These are phyloP conservation scores for Trichosporon sp. DNA, from an alignment of 1,284 basidiomycete species.

Conservation along the genomic window DNA sequence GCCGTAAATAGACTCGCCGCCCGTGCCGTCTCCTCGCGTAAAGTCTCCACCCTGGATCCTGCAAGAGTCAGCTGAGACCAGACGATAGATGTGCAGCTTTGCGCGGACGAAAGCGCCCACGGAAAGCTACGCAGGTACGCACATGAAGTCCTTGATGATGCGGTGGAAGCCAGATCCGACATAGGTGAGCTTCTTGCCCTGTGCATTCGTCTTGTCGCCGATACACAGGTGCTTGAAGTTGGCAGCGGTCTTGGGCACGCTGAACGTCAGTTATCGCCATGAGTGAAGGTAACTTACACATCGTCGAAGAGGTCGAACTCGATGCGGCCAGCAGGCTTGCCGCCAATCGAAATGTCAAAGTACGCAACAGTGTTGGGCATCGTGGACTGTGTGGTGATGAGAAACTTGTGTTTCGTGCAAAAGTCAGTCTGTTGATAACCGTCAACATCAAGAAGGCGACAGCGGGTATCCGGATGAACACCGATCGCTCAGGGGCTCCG, in stretches of 20 bases:
- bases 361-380: conserved; percentile 52
- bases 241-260: conserved; percentile 55
- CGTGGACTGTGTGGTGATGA: not conserved
- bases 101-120: not conserved
- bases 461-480: not conserved
- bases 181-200: conserved; percentile 47
- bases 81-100: not conserved
- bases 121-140: not conserved
- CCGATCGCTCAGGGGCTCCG: not conserved
- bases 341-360: conserved; percentile 72
- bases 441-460: not conserved
- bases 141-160: conserved; percentile 54
- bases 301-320: conserved; percentile 77
- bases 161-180: conserved; percentile 69
- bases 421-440: too few relatives aligned
- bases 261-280: conserved; percentile 4
- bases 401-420: too few relatives aligned
- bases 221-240: conserved; percentile 92
- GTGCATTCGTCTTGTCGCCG: conserved; percentile 56
- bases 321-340: conserved; percentile 58
- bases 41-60: conserved; percentile 64
- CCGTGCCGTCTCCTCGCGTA: conserved; percentile 69
- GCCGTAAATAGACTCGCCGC: conserved; percentile 89
- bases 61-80: conserved; percentile 49
- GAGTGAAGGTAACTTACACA: conserved; percentile 21